Evolutionary conservation across 352 stramenopile genomes (phyloP).

Genomic region (Phytophthora tubulina): DNA sequence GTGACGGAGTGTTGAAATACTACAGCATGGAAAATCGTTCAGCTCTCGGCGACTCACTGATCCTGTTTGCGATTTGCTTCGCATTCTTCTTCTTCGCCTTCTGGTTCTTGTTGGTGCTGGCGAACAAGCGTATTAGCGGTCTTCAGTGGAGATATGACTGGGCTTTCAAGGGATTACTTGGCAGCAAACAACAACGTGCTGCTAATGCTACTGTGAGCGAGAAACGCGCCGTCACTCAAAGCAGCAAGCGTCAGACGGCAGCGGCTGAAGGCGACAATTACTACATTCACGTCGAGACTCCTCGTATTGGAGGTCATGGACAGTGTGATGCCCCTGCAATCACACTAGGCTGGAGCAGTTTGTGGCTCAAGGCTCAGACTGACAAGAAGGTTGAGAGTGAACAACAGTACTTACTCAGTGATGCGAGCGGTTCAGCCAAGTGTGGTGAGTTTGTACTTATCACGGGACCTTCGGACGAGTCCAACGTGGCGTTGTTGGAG

Average conservation of each 20-base stretch:
- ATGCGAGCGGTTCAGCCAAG: conserved; percentile 43
- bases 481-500: conserved; percentile 41
- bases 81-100: conserved; percentile 49
- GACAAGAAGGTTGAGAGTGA: conserved; percentile 18
- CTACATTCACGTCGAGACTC: conserved; percentile 53
- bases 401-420: conserved; percentile 27
- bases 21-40: conserved; percentile 57
- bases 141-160: conserved; percentile 48
- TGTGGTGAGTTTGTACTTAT: conserved; percentile 42
- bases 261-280: conserved; percentile 24
- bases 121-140: conserved; percentile 34
- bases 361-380: conserved; percentile 32
- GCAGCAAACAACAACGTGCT: conserved; percentile 20
- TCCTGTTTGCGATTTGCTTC: conserved; percentile 51
- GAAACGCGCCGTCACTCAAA: conserved; percentile 15
- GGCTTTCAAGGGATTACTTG: conserved; percentile 30
- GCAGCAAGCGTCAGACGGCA: conserved; percentile 1
- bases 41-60: conserved; percentile 41
- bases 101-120: conserved; percentile 38
- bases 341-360: conserved; percentile 43
- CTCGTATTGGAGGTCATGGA: conserved; percentile 22
- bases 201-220: conserved; percentile 5
- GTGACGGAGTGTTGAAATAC: conserved; percentile 53
- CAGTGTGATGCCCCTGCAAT: conserved; percentile 28
- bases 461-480: conserved; percentile 38